Conservation (phyloP, 1,284 basidiomycete genomes). For the Tilletia indica region DNA sequence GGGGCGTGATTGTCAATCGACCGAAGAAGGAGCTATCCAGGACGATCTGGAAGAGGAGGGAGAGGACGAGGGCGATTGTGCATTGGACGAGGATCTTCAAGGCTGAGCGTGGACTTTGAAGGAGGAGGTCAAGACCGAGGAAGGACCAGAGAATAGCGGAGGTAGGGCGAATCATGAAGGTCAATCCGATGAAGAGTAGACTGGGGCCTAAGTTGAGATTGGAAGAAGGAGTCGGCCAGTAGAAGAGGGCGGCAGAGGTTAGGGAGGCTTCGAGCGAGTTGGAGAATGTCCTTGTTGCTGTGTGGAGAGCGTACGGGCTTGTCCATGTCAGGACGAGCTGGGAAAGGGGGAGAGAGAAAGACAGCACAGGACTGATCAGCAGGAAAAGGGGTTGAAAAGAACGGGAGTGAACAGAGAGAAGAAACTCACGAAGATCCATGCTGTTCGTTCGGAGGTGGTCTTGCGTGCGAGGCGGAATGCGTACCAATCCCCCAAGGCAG, state of each 20-base stretch:
- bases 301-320: constrained; percentile 81
- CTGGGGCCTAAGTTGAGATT: background rate
- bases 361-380: too few relatives aligned
- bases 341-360: background rate
- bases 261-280: constrained; percentile 90
- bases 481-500: constrained; percentile 77
- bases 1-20: constrained; percentile 69
- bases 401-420: too few relatives aligned
- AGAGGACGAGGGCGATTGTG: constrained; percentile 41
- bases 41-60: constrained; percentile 59
- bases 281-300: constrained; percentile 82
- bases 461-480: constrained; percentile 67
- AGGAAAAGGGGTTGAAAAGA: too few relatives aligned
- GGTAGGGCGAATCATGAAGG: constrained; percentile 80
- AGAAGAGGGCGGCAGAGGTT: constrained; percentile 72
- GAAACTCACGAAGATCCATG: constrained; percentile 66
- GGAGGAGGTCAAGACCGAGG: constrained; percentile 21
- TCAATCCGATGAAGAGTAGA: constrained; percentile 63
- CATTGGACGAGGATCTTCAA: background rate
- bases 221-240: constrained; percentile 63
- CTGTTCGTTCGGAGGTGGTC: constrained; percentile 66
- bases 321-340: constrained; percentile 78
- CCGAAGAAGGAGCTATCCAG: constrained; percentile 73
- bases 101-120: background rate
- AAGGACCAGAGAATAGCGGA: constrained; percentile 81